These are phyloP conservation scores for Pachysandra terminalis DNA, from an alignment of 164 flowering plant genomes.

Conservation along the genomic window DNA sequence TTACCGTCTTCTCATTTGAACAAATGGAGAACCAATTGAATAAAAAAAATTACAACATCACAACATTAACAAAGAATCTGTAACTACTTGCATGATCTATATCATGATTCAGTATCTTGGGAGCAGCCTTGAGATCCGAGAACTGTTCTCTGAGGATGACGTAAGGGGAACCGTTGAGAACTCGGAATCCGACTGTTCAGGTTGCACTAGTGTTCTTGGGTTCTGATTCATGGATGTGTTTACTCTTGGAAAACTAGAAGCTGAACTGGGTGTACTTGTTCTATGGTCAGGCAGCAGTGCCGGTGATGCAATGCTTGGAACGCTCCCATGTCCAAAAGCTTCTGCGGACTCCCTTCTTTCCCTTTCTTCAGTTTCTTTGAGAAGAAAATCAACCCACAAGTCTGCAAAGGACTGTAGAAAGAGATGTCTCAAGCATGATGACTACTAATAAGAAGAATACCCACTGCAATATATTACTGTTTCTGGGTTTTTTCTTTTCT, in stretches of 20 bases:
- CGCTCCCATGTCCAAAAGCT: slow-evolving; percentile 17
- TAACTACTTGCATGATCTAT: slow-evolving; percentile 22
- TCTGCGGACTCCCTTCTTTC: slow-evolving; percentile 57
- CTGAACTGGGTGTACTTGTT: slow-evolving; percentile 11
- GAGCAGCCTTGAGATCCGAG: slow-evolving; percentile 42
- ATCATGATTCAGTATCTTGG: slow-evolving; percentile 34
- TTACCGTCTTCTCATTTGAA: slow-evolving; percentile 2
- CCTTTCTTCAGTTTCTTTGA: slow-evolving; percentile 86
- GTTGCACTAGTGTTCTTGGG: slow-evolving; percentile 19
- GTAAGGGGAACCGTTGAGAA: slow-evolving; percentile 83
- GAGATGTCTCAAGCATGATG: background rate
- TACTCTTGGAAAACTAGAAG: slow-evolving; percentile 19
- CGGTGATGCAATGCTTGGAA: slow-evolving; percentile 17
- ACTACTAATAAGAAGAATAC: no score
- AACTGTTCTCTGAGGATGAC: slow-evolving; percentile 36
- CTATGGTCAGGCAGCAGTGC: slow-evolving; percentile 17
- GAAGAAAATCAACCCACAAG: slow-evolving; percentile 98
- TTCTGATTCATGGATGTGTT: slow-evolving; percentile 18
- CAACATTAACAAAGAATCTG: slow-evolving; percentile 14
- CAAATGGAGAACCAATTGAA: slow-evolving; percentile 20
- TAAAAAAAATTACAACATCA: background rate
- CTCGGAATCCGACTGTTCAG: slow-evolving; percentile 56
- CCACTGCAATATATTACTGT: background rate
- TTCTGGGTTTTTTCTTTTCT: no score
- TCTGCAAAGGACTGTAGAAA: slow-evolving; percentile 85